phyloP scores from a whole-genome alignment of 768 basidiomycete species.

The Lactarius deliciosus region DNA sequence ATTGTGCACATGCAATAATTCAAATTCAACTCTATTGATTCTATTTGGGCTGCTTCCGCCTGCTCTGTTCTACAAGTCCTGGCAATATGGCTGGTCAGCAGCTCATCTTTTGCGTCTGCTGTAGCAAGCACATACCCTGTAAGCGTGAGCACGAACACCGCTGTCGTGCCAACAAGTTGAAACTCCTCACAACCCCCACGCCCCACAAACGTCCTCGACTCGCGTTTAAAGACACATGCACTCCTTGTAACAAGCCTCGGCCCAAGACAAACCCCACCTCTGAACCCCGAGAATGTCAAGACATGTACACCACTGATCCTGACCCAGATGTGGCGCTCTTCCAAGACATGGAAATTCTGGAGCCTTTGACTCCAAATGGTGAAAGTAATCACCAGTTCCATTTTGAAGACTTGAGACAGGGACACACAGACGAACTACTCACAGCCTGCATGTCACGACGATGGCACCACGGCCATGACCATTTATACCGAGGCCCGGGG shows the following conservation, averaged over 20 bases:
- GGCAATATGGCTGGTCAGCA: background rate
- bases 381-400: background rate
- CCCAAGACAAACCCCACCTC: background rate
- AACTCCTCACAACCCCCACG: background rate
- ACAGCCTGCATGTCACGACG: background rate
- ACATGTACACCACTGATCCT: background rate
- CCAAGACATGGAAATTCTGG: background rate
- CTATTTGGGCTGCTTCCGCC: background rate
- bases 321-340: background rate
- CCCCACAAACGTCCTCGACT: background rate
- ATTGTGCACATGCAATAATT: background rate
- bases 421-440: background rate
- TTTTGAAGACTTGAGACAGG: background rate
- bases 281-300: background rate
- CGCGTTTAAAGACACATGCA: background rate
- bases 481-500: background rate
- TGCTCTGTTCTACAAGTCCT: background rate
- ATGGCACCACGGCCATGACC: background rate
- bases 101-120: background rate
- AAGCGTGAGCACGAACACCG: background rate
- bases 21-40: background rate
- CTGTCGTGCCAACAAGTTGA: background rate
- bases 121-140: background rate
- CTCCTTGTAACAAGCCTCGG: background rate
- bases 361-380: background rate